A percentile compares a stretch with the other conserved stretches of the same genome.
These are phyloP conservation scores for Cajanus cajan DNA, from an alignment of 306 rosid genomes.

Conservation along the genomic window DNA sequence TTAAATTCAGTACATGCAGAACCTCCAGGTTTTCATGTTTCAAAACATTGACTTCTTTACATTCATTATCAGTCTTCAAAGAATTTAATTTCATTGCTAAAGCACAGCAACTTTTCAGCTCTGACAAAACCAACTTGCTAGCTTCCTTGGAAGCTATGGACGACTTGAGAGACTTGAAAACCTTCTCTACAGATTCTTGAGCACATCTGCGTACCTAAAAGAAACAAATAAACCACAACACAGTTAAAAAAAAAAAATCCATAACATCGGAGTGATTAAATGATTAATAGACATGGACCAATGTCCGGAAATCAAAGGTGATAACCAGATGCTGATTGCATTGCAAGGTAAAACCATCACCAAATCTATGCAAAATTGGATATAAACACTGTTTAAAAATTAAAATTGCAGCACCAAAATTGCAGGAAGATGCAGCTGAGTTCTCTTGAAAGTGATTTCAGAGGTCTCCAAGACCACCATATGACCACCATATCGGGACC, in stretches of 20 bases:
- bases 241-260: not conserved
- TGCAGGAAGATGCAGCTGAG: not conserved
- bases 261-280: not conserved
- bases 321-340: not conserved
- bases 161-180: constrained; percentile 53
- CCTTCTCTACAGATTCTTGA: constrained; percentile 71
- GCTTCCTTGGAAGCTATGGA: constrained; percentile 60
- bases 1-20: constrained; percentile 64
- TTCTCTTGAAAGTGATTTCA: not conserved
- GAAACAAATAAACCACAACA: constrained; percentile 8
- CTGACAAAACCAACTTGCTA: constrained; percentile 71
- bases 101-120: constrained; percentile 60
- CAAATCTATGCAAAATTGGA: not conserved
- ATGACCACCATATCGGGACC: not conserved
- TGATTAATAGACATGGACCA: not conserved
- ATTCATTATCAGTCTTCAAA: constrained; percentile 35
- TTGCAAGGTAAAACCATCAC: not conserved
- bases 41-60: constrained; percentile 36
- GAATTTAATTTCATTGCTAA: constrained; percentile 44
- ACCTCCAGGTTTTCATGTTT: constrained; percentile 61
- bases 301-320: not conserved
- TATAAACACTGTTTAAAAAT: not conserved
- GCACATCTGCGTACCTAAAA: constrained; percentile 85
- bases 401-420: not conserved
- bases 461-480: not conserved